Percentiles rank a stretch among this genome's conserved stretches.
phyloP scores from a whole-genome alignment of 768 basidiomycete species.

The Mycena olivaceomarginata region DNA sequence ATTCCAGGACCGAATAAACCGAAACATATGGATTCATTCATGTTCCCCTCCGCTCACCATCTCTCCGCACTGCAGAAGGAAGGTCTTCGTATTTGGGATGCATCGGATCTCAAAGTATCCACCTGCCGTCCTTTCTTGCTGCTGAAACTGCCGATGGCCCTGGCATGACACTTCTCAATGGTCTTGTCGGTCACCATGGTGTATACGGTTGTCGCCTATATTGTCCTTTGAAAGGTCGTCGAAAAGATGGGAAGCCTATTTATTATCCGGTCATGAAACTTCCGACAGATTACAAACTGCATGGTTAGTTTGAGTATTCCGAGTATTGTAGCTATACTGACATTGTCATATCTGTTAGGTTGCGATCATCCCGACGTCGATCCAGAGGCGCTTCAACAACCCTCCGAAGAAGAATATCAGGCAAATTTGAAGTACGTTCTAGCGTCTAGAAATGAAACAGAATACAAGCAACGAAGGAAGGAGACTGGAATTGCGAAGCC shows the following conservation, averaged over 20 bases:
- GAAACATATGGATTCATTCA: too few relatives aligned
- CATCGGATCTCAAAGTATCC: too few relatives aligned
- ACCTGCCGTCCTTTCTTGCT: too few relatives aligned
- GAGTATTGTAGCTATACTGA: too few relatives aligned
- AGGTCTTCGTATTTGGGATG: too few relatives aligned
- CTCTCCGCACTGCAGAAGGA: too few relatives aligned
- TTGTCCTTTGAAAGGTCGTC: constrained; percentile 41
- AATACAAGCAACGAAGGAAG: constrained; percentile 25
- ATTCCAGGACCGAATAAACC: too few relatives aligned
- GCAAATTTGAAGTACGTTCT: background rate
- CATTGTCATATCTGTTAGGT: background rate
- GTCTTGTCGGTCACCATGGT: constrained; percentile 52
- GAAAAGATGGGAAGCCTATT: constrained; percentile 32
- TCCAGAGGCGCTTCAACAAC: background rate
- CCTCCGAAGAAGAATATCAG: background rate
- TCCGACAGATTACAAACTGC: constrained; percentile 17
- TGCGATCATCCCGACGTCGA: background rate
- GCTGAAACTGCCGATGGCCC: constrained; percentile 48
- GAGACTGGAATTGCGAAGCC: constrained; percentile 54
- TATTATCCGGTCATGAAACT: constrained; percentile 45
- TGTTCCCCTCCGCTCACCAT: too few relatives aligned
- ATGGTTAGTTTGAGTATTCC: background rate
- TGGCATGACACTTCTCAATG: constrained; percentile 50
- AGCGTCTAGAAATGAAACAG: constrained; percentile 18
- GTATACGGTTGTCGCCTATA: constrained; percentile 27